Evolutionary conservation across 306 rosid genomes (phyloP).

Genomic region (Quercus parvula): DNA sequence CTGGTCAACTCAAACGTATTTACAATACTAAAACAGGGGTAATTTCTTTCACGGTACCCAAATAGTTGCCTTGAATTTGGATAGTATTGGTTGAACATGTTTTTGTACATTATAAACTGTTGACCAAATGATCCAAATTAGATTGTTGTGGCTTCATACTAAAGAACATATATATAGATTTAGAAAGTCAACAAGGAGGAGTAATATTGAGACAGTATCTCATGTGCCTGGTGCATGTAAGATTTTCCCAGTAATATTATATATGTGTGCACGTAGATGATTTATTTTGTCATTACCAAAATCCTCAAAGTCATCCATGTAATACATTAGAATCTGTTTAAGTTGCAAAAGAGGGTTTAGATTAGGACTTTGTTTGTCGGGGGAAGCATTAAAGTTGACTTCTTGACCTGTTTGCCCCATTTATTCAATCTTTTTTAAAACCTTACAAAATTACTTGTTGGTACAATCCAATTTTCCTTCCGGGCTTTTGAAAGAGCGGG

Average conservation of each 20-base stretch:
- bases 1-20: constrained; percentile 79
- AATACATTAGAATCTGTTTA: neutral
- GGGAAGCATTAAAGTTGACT: neutral
- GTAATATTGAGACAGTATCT: neutral
- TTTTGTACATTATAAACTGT: neutral
- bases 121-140: neutral
- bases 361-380: neutral
- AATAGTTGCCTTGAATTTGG: neutral
- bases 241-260: neutral
- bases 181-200: neutral
- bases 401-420: neutral
- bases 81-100: neutral
- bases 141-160: too few relatives aligned
- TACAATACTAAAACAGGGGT: constrained; percentile 68
- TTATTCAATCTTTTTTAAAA: neutral
- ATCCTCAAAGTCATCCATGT: neutral
- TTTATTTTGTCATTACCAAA: neutral
- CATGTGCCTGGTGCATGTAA: too few relatives aligned
- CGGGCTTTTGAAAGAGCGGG: neutral
- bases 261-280: neutral
- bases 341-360: neutral
- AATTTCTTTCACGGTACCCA: constrained; percentile 34
- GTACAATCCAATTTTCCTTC: neutral
- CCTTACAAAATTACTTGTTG: neutral
- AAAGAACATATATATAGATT: neutral